Base-by-base conservation (phyloP, 2,329 filamentous ascomycete genomes). In the Paracorniculantispora psalliotae region DNA sequence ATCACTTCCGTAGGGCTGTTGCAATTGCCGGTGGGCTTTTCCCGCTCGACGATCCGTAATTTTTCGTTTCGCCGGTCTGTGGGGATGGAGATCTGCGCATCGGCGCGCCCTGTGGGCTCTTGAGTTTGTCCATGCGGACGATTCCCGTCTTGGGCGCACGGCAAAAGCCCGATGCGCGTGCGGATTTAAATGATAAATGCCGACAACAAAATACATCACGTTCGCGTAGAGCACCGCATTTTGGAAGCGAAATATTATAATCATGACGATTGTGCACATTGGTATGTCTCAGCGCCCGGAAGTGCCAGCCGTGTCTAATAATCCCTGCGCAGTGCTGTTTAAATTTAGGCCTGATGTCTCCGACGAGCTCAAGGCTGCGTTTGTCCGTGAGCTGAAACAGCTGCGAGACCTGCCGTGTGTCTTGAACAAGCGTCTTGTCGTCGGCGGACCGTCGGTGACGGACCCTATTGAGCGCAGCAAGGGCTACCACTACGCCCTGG, bases 361-460 rank as follows among this genome's bases (percentile, higher is more conserved):
- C 2, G 59, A 71, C 8, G 70, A 72, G 10, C 76, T 81, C 60
- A 77, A 75, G 53, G 66, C 73, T 2, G 73, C 66, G 0, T 83
- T 83, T 46, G 71, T 78, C 26, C 63, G 61, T 0, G 75, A 82
- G 59, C 70, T 83, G 6, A 80, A 77, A 60, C 74, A 73, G 1
- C 72, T 84, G n/a, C 80, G 79, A 46, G 57, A 66, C 2, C 69
- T 83, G 3, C 61, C 78, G 0, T 81, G 75, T 43, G 80, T 83
- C 23, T 74, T 80, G 51, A 66, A 76, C 13, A 71, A 75, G n/a
- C 73, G 75, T 1, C 73, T 83, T 0, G 65, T 80, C 0, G 80
- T 83, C 4, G 81, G 81, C 0, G 79, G 81, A 0, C 80, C 80
- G 0, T 81, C 79, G 0, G 72, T 83, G 5, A 83, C 81, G 0